Base-by-base conservation (phyloP, 208 protist genomes). In the Wallacemonas sp. region DNA sequence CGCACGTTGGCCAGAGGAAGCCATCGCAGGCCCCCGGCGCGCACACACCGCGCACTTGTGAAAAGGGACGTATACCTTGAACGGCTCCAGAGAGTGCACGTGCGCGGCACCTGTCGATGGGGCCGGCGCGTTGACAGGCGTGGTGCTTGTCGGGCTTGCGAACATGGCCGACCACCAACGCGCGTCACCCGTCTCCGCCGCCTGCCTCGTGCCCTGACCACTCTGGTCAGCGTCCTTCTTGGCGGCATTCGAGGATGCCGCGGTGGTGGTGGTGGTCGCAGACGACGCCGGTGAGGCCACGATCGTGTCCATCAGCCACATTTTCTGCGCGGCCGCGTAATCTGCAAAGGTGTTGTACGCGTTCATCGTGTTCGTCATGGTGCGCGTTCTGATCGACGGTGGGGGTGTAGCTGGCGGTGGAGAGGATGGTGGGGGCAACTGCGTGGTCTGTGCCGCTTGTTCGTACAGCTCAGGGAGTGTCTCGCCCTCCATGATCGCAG, bases 41-140 rank as follows among this genome's bases (percentile, higher is more conserved):
- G 52, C 32, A 39, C 52, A 59, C 14, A 59, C 32, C 0, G 20
- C 52, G 22, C 52, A 59, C 26, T 41, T 16, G 1, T 41, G 52
- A 22, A 59, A 59, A 26, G 52, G 52, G 12, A 59, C 52, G 52
- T 59, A 59, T 3, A 59, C 52, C 0, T 33, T 36, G 32, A 59
- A 59, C 3, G 48, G 61, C 31, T 54, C 64, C 32, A 80, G 52
- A 54, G 48, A 57, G 42, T 80, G 70, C 0, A 70, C 45, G 48
- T 80, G 75, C 42, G 5, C 20, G 44, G 12, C 10, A 5, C 20
- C 42, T 28, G 22, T 39, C 29, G 0, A 38, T 41, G 44, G 16
- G 22, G 26, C 22, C 26, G 64, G 26, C 44, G 16, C 29, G 5
- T 28, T 18, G 4, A 5, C 36, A 39, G 4, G 4, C 11, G 44